Base-by-base conservation (phyloP, 2,329 filamentous ascomycete genomes). In the Tympanopsis confertula region DNA sequence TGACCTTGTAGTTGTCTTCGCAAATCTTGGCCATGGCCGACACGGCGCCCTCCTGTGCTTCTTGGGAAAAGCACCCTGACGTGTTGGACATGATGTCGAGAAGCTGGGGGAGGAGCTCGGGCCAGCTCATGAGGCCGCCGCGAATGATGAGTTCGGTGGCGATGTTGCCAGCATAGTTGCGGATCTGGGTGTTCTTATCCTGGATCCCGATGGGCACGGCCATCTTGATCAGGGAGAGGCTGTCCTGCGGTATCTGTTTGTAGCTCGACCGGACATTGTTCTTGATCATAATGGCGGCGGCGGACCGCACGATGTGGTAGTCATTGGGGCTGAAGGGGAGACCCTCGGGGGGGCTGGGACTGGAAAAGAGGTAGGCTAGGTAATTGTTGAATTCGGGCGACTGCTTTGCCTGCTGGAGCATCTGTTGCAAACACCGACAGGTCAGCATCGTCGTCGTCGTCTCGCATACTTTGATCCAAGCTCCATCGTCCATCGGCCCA, bases 331-430 rank as follows among this genome's bases (percentile, higher is more conserved):
- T 72, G 48, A 74, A 72, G 47, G 66, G 65, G 53, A 84, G 65
- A 44, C 68, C 77, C 40, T 66, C 60, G 35, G 82, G 75, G 36
- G 70, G 66, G 45, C 78, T 69, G 40, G 75, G 57, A 49, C 75
- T 86, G 42, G 84, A 86, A 61, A 94, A 86, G 44, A 98, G 75
- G 60, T 84, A 95, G 48, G 86, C 84, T 32, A 98, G 78, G 60
- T 98, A 98, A 63, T 96, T 96, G 67, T 93, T 89, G 67, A 95
- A 85, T 58, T 96, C 89, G 36, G 88, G 88, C 10, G 85, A 91
- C 38, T 70, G 65, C 57, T 86, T 93, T 43, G 89, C 91, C 64
- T 94, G 84, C 47, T 77, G 71, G 50, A 98, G 84, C 86, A 96
- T 93, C 91, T 96, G 50, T 28, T 28, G 10, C n/a, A n/a, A 28